A percentile compares a stretch with the other conserved stretches of the same genome.
phyloP scores from a whole-genome alignment of 2,329 filamentous ascomycete genomes.

The Anthostomella pinea region DNA sequence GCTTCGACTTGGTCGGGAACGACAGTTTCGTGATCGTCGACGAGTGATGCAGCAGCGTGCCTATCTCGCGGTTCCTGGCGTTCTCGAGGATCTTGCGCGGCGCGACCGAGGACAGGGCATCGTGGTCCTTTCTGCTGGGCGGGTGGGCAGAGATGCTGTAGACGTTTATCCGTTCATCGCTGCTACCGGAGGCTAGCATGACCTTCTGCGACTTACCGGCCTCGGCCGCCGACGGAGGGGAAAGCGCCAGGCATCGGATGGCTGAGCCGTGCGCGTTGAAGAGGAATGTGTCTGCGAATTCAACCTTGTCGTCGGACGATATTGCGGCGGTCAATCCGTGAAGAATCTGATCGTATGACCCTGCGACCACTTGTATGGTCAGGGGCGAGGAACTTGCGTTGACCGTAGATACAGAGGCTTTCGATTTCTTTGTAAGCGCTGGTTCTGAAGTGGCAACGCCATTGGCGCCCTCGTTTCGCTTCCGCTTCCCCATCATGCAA shows the following conservation, averaged over 20 bases:
- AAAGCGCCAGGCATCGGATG: slow-evolving; percentile 84
- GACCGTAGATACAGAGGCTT: slow-evolving; percentile 23
- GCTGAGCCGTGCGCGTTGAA: slow-evolving; percentile 92
- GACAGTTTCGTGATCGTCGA: slow-evolving; percentile 75
- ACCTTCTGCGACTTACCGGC: slow-evolving; percentile 72
- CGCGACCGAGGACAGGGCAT: slow-evolving; percentile 64
- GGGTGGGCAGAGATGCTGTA: slow-evolving; percentile 80
- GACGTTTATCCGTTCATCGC: slow-evolving; percentile 91
- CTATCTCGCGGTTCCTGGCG: slow-evolving; percentile 81
- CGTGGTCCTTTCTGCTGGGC: slow-evolving; percentile 53
- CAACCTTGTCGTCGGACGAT: slow-evolving; percentile 45
- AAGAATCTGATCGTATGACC: slow-evolving; percentile 89
- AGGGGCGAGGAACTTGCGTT: slow-evolving; percentile 33
- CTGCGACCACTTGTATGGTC: slow-evolving; percentile 85
- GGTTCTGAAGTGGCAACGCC: slow-evolving; percentile 6
- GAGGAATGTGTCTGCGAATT: slow-evolving; percentile 89
- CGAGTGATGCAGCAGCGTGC: slow-evolving; percentile 81
- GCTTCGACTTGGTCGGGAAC: slow-evolving; percentile 83
- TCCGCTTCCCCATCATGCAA: slow-evolving; percentile 46
- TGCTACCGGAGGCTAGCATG: slow-evolving; percentile 85
- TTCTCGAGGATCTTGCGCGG: slow-evolving; percentile 79
- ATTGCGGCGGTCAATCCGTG: slow-evolving; percentile 85
- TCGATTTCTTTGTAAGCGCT: slow-evolving; percentile 23
- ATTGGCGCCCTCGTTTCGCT: slow-evolving; percentile 38
- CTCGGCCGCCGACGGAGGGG: slow-evolving; percentile 63